Base-by-base conservation (phyloP, 345 rosid species). In the Euclidium syriacum region DNA sequence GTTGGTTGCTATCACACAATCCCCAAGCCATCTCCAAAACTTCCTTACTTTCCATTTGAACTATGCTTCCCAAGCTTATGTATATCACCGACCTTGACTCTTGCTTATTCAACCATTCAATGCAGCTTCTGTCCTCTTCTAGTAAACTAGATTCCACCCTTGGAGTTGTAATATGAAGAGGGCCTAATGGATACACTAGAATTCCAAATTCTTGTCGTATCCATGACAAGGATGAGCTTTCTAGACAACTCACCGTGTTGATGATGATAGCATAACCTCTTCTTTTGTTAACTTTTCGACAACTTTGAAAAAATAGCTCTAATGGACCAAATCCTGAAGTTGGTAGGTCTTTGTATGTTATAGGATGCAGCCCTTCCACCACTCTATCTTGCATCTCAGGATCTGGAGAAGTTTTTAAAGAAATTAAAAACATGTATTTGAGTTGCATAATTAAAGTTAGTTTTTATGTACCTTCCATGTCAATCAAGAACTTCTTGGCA, bases 81-180 rank as follows among this genome's bases (percentile, higher is more conserved):
- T n/a, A n/a, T n/a, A n/a, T n/a, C n/a, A n/a, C n/a, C n/a, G n/a
- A n/a, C n/a, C n/a, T n/a, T n/a, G n/a, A n/a, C n/a, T n/a, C n/a
- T n/a, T n/a, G n/a, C n/a, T n/a, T n/a, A n/a, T n/a, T n/a, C n/a
- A n/a, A n/a, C n/a, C n/a, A n/a, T n/a, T n/a, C n/a, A n/a, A n/a
- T n/a, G n/a, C n/a, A n/a, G n/a, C n/a, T n/a, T n/a, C n/a, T 20
- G 27, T 77, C 78, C 54, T 73, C 78, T 16, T 65, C 10, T 4
- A 70, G 19, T 3, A 73, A 29, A 29, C 33, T 29, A 29, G 33
- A 17, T 3, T 6, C 2, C 25, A n/a, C n/a, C n/a, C n/a, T n/a
- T 18, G 42, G n/a, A 32, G 42, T 25, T 2, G 30, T 4, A 3
- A 9, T 33, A 42, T 54, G 43, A 19, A 52, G n/a, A n/a, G n/a